Evolutionary conservation across 495 filamentous ascomycete genomes (phyloP).

Genomic region (Penicillium riverlandense): DNA sequence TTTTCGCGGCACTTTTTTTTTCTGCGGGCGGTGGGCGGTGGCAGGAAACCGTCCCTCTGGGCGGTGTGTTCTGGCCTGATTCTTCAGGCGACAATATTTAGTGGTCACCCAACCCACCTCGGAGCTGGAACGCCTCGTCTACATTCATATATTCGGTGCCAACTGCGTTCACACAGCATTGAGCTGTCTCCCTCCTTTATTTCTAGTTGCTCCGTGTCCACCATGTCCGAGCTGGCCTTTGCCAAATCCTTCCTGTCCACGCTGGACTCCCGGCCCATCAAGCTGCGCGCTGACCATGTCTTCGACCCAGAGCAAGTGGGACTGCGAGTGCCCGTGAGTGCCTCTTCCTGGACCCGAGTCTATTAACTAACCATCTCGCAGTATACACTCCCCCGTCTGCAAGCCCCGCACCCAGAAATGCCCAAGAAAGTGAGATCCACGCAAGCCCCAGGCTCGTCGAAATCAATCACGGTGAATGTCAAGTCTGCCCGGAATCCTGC

Average conservation of each 20-base stretch:
- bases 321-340: conserved; percentile 60
- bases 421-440: conserved; percentile 39
- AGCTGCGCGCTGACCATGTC: conserved; percentile 77
- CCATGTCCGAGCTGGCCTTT: conserved; percentile 81
- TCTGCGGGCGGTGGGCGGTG: conserved; percentile 23
- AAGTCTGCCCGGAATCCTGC: conserved; percentile 70
- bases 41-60: conserved; percentile 15
- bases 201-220: background rate
- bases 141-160: too few species aligned
- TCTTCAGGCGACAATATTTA: too few species aligned
- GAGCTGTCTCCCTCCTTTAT: background rate
- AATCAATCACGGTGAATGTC: conserved; percentile 50
- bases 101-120: too few species aligned
- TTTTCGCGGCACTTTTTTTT: conserved; percentile 27
- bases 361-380: conserved; percentile 5
- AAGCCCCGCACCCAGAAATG: conserved; percentile 39
- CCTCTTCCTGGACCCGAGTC: conserved; percentile 3
- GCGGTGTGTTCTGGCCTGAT: too few species aligned
- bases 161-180: too few species aligned
- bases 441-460: conserved; percentile 40
- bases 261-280: conserved; percentile 68
- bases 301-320: conserved; percentile 71
- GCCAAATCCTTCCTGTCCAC: conserved; percentile 73
- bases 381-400: conserved; percentile 41
- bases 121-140: too few species aligned